Evolutionary conservation across 352 stramenopile species (phyloP).

Genomic region (Phytophthora melonis): DNA sequence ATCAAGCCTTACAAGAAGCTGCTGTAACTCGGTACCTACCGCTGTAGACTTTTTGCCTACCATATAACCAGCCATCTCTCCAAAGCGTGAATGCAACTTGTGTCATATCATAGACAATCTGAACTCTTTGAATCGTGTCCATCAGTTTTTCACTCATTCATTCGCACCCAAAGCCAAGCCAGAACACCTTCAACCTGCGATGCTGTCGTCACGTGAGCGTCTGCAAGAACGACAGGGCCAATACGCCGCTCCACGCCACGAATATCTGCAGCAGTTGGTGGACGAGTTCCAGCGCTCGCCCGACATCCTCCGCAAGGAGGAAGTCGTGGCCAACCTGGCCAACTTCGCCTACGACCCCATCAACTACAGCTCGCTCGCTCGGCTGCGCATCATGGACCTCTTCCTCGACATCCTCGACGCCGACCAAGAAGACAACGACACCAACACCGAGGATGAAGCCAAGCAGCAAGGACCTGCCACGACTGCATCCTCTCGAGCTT

Average conservation of each 20-base stretch:
- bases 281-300: slow-evolving; percentile 76
- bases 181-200: too few relatives aligned
- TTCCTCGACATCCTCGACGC: slow-evolving; percentile 81
- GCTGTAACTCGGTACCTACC: slow-evolving; percentile 28
- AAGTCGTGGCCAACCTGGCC: slow-evolving; percentile 81
- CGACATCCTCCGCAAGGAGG: slow-evolving; percentile 67
- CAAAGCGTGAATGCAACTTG: slow-evolving; percentile 19
- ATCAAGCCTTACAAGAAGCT: slow-evolving; percentile 79
- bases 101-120: slow-evolving; percentile 30
- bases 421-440: slow-evolving; percentile 40
- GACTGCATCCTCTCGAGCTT: background rate
- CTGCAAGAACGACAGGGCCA: slow-evolving; percentile 73
- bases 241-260: slow-evolving; percentile 70
- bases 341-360: slow-evolving; percentile 91
- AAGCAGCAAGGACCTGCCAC: slow-evolving; percentile 21
- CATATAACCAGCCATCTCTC: background rate
- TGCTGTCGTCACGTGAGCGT: slow-evolving; percentile 72
- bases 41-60: slow-evolving; percentile 6
- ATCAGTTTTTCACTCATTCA: slow-evolving; percentile 3
- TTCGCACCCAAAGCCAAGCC: too few relatives aligned
- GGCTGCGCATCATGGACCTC: slow-evolving; percentile 74
- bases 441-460: background rate
- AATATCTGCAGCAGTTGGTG: slow-evolving; percentile 83
- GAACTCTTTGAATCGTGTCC: slow-evolving; percentile 6
- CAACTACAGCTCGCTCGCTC: slow-evolving; percentile 70